These are phyloP conservation scores for Fusarium caatingaense DNA, from an alignment of 2,329 filamentous ascomycete species.

Conservation along the genomic window DNA sequence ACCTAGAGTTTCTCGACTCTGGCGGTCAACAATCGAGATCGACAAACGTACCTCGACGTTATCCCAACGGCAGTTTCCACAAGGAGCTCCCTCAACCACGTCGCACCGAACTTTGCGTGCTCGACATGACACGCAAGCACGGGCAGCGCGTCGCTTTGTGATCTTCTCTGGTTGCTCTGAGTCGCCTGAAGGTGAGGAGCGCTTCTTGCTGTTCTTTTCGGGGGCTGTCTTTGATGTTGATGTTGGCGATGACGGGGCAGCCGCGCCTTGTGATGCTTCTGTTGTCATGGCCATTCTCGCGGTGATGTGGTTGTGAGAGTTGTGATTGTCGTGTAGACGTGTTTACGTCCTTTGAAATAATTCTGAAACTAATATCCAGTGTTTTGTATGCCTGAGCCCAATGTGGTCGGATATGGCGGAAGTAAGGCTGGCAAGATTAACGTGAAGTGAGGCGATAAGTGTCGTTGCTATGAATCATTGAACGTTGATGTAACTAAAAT, in stretches of 20 bases:
- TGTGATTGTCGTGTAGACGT: background rate
- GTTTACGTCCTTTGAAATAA: background rate
- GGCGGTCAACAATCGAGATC: constrained; percentile 8
- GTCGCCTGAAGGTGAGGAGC: constrained; percentile 47
- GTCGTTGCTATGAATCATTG: constrained; percentile 33
- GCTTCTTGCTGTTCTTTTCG: constrained; percentile 51
- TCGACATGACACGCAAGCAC: constrained; percentile 89
- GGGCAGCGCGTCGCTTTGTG: constrained; percentile 86
- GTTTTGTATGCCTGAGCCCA: background rate
- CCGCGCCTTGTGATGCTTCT: constrained; percentile 42
- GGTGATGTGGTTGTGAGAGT: constrained; percentile 2
- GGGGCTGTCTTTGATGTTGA: constrained; percentile 46
- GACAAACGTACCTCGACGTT: constrained; percentile 68
- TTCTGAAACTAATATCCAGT: background rate
- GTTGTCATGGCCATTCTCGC: constrained; percentile 37
- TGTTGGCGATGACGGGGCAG: constrained; percentile 47
- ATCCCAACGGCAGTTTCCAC: constrained; percentile 87
- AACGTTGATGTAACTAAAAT: constrained; percentile 25
- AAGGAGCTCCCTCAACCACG: constrained; percentile 88
- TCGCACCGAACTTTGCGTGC: constrained; percentile 93
- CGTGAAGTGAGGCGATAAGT: constrained; percentile 1
- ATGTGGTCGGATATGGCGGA: constrained; percentile 17
- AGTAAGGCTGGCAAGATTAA: constrained; percentile 7
- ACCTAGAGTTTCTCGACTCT: constrained; percentile 19
- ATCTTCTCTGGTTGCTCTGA: constrained; percentile 57